phyloP scores from a whole-genome alignment of 2,329 filamentous ascomycete genomes.

The Diaporthe humulicola region DNA sequence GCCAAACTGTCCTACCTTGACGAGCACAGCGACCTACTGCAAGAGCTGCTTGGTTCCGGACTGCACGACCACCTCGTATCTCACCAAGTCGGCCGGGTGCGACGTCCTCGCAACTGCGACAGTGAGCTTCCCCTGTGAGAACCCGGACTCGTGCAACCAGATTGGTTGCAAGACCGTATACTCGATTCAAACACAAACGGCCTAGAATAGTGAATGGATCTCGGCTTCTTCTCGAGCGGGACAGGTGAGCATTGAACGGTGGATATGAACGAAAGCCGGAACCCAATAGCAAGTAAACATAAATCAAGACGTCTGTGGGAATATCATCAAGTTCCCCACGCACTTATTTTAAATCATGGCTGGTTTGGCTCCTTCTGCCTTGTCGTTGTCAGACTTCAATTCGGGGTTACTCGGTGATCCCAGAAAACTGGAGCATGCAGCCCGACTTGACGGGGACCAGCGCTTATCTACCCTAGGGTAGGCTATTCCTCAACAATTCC shows the following conservation, averaged over 20 bases:
- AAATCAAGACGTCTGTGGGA: not conserved
- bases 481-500: not conserved
- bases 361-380: not conserved
- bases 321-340: no score
- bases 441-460: not conserved
- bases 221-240: rapidly evolving
- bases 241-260: not conserved
- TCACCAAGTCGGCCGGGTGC: slow-evolving; percentile 17
- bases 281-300: not conserved
- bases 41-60: slow-evolving; percentile 29
- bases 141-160: slow-evolving; percentile 13
- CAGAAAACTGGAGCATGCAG: not conserved
- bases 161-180: slow-evolving; percentile 32
- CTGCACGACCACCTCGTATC: slow-evolving; percentile 24
- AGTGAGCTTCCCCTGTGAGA: slow-evolving; percentile 20
- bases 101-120: slow-evolving; percentile 7
- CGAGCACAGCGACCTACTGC: slow-evolving; percentile 23
- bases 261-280: not conserved
- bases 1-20: slow-evolving; percentile 22
- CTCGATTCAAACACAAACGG: slow-evolving; percentile 16
- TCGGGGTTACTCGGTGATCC: not conserved
- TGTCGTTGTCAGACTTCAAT: not conserved
- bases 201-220: not conserved
- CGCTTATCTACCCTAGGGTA: no score
- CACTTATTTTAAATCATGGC: not conserved